Evolutionary conservation across 2,329 filamentous ascomycete genomes (phyloP).

Genomic region (Aspergillus candidus): DNA sequence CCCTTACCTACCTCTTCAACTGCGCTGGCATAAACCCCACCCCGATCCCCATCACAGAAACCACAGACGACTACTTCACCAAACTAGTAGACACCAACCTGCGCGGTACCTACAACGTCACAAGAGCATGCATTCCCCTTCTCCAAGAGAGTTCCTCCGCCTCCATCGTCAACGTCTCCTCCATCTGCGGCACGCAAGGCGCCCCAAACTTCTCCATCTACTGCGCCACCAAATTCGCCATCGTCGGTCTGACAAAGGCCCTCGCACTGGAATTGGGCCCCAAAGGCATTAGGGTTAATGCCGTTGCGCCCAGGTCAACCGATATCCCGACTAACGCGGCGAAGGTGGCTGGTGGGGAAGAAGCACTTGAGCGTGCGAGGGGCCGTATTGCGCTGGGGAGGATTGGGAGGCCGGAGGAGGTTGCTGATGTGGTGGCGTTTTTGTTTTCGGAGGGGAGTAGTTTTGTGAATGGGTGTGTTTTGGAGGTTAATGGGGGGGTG

Average conservation of each 20-base stretch:
- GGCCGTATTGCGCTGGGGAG: constrained; percentile 27
- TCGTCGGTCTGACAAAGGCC: constrained; percentile 20
- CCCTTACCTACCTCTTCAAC: constrained; percentile 36
- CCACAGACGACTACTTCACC: constrained; percentile 44
- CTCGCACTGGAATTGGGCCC: constrained; percentile 19
- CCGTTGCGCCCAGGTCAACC: constrained; percentile 35
- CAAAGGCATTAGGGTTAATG: constrained; percentile 15
- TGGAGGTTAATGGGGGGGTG: constrained; percentile 29
- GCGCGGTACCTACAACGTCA: constrained; percentile 42
- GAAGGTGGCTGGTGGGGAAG: constrained; percentile 46
- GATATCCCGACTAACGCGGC: constrained; percentile 46
- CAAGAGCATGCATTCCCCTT: constrained; percentile 38
- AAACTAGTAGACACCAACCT: constrained; percentile 43
- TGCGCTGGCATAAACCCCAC: constrained; percentile 47
- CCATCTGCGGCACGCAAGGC: constrained; percentile 27
- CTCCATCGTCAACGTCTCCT: constrained; percentile 36
- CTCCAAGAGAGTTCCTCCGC: constrained; percentile 22
- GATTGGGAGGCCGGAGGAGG: constrained; percentile 43
- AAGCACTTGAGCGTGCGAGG: constrained; percentile 30
- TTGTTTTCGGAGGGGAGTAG: constrained; percentile 41
- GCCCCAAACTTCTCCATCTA: constrained; percentile 20
- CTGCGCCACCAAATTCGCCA: constrained; percentile 21
- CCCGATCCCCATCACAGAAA: constrained; percentile 33
- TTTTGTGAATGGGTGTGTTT: constrained; percentile 45
- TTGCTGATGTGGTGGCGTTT: constrained; percentile 47